phyloP scores from a whole-genome alignment of 2,329 filamentous ascomycete genomes.

The Colletotrichum sp. region DNA sequence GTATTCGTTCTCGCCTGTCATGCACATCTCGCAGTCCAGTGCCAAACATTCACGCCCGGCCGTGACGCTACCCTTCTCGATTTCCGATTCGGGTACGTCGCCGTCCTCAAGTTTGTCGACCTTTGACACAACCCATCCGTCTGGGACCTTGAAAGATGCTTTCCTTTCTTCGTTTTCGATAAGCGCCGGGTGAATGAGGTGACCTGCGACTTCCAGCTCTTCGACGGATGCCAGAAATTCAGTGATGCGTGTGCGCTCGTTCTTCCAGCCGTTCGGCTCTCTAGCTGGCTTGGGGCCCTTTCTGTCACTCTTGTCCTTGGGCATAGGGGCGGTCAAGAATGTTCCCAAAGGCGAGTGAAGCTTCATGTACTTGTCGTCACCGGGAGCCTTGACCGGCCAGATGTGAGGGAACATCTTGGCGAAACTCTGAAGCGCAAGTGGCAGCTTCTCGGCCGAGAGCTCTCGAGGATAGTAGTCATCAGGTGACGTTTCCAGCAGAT shows the following conservation, averaged over 20 bases:
- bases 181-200: constrained; percentile 80
- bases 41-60: constrained; percentile 80
- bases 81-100: constrained; percentile 69
- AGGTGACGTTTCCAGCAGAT: constrained; percentile 47
- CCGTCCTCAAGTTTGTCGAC: constrained; percentile 73
- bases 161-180: constrained; percentile 64
- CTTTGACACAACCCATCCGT: constrained; percentile 84
- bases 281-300: constrained; percentile 64
- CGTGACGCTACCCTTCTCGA: constrained; percentile 83
- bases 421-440: constrained; percentile 66
- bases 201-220: constrained; percentile 84
- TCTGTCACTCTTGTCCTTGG: constrained; percentile 66
- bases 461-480: constrained; percentile 66
- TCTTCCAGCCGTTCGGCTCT: constrained; percentile 71
- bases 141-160: constrained; percentile 57
- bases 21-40: constrained; percentile 97
- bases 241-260: constrained; percentile 82
- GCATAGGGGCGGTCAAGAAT: constrained; percentile 77
- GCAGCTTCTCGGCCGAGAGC: constrained; percentile 56
- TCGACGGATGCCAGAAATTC: constrained; percentile 75
- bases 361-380: constrained; percentile 79
- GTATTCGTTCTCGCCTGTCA: constrained; percentile 79
- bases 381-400: constrained; percentile 88
- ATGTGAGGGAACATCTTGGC: constrained; percentile 85
- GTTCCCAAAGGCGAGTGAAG: constrained; percentile 88